Percentiles rank a stretch among this genome's conserved stretches.
phyloP scores from a whole-genome alignment of 2,329 filamentous ascomycete species.

The Blumeria hordei region DNA sequence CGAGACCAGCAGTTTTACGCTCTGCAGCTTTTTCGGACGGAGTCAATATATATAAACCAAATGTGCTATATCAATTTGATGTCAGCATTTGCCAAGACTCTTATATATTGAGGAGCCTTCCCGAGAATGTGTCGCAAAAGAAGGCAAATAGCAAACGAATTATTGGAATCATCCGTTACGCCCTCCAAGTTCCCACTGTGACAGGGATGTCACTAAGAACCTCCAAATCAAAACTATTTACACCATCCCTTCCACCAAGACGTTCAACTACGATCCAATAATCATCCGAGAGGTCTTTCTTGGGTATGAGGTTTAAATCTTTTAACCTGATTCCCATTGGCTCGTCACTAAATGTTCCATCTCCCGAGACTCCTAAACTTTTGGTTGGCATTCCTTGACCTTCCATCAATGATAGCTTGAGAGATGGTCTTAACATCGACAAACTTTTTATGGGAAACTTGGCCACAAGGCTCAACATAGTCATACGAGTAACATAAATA shows the following conservation, averaged over 20 bases:
- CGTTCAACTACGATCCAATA: slow-evolving; percentile 67
- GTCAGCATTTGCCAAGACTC: too few relatives aligned
- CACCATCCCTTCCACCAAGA: slow-evolving; percentile 18
- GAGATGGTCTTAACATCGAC: slow-evolving; percentile 18
- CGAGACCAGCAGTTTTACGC: too few relatives aligned
- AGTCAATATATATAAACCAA: too few relatives aligned
- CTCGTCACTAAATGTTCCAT: slow-evolving; percentile 52
- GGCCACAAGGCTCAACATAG: slow-evolving; percentile 7
- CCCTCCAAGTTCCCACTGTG: slow-evolving; percentile 13
- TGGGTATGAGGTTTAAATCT: slow-evolving; percentile 51
- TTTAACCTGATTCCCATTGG: slow-evolving; percentile 40
- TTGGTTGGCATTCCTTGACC: slow-evolving; percentile 40
- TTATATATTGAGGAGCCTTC: too few relatives aligned
- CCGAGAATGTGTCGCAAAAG: too few relatives aligned
- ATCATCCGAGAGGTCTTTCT: slow-evolving; percentile 27
- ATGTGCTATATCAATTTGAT: too few relatives aligned
- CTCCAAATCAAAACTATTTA: slow-evolving; percentile 28
- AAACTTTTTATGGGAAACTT: slow-evolving; percentile 3
- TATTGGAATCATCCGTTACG: too few relatives aligned
- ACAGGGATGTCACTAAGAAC: slow-evolving; percentile 19
- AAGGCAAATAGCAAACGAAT: too few relatives aligned
- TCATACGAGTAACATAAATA: slow-evolving; percentile 9
- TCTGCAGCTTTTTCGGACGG: too few relatives aligned
- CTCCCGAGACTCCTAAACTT: slow-evolving; percentile 38
- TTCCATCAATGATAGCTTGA: slow-evolving; percentile 48